phyloP scores from a whole-genome alignment of 345 rosid species.

The Viola odorata region DNA sequence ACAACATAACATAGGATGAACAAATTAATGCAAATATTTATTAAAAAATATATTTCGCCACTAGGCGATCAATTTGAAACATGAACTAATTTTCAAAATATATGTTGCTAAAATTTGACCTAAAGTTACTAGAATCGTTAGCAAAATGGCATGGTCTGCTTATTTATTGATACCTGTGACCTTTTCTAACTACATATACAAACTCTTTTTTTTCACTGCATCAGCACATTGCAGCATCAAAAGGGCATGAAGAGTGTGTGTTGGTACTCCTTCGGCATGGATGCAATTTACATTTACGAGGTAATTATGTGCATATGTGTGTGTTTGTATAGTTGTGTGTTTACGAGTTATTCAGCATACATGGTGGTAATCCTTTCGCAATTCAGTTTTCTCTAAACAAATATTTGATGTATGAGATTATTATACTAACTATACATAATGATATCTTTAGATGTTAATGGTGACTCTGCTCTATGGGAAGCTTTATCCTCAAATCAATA shows the following conservation, averaged over 20 bases:
- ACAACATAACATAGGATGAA: no score
- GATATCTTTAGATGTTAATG: constrained; percentile 61
- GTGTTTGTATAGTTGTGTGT: neutral
- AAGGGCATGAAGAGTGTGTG: constrained; percentile 83
- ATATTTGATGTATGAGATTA: neutral
- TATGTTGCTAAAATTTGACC: no score
- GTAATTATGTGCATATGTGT: constrained; percentile 23
- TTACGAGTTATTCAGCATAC: neutral
- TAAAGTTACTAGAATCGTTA: no score
- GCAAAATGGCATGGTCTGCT: neutral
- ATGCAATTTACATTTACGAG: constrained; percentile 64
- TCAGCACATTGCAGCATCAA: constrained; percentile 90
- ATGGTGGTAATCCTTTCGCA: neutral
- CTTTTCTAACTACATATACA: no score
- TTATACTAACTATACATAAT: no score
- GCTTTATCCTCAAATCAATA: constrained; percentile 58
- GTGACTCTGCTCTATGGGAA: constrained; percentile 77
- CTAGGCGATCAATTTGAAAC: no score
- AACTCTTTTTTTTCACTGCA: no score
- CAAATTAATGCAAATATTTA: no score
- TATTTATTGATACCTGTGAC: neutral
- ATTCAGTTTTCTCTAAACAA: neutral
- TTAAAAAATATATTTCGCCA: no score
- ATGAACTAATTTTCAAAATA: no score
- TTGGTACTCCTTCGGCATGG: constrained; percentile 63